A percentile compares a stretch with the other conserved stretches of the same genome.
These are phyloP conservation scores for Sugiyamaella japonica DNA, from an alignment of 1,139 yeast species.

Conservation along the genomic window DNA sequence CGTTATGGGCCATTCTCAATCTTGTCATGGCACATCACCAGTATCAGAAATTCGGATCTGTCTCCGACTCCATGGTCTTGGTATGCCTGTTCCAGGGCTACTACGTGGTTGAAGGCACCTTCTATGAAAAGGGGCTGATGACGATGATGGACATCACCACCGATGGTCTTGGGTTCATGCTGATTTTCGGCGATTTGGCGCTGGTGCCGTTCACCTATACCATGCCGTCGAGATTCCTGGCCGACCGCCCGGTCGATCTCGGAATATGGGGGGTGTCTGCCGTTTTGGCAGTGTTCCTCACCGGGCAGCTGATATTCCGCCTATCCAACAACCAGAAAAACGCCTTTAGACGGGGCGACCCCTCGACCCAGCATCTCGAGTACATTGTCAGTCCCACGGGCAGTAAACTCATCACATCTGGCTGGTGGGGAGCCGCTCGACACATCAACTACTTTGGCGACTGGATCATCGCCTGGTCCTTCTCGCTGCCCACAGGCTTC, in stretches of 20 bases:
- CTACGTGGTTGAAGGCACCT: conserved; percentile 87
- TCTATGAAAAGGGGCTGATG: conserved; percentile 84
- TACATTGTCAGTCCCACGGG: conserved; percentile 75
- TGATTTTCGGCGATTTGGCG: conserved; percentile 89
- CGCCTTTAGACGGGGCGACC: conserved; percentile 74
- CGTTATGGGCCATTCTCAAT: conserved; percentile 81
- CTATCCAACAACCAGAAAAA: conserved; percentile 83
- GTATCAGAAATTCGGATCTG: conserved; percentile 57
- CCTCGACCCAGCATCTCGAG: conserved; percentile 59
- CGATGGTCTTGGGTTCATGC: conserved; percentile 97
- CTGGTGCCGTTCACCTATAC: conserved; percentile 94
- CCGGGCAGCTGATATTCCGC: conserved; percentile 83
- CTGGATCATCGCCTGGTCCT: conserved; percentile 87
- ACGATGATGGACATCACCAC: conserved; percentile 96
- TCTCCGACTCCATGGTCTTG: conserved; percentile 71
- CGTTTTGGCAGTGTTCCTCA: conserved; percentile 48
- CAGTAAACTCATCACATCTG: conserved; percentile 76
- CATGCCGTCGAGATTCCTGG: conserved; percentile 78
- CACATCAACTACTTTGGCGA: conserved; percentile 96
- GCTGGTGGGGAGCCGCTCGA: conserved; percentile 96
- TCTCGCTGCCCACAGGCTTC: conserved; percentile 91
- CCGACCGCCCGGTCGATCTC: conserved; percentile 61
- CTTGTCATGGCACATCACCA: conserved; percentile 81
- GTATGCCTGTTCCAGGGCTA: conserved; percentile 72
- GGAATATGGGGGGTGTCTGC: conserved; percentile 46